Evolutionary conservation across 78 protist genomes (phyloP).

Genomic region (Corallochytrium limacisporum): DNA sequence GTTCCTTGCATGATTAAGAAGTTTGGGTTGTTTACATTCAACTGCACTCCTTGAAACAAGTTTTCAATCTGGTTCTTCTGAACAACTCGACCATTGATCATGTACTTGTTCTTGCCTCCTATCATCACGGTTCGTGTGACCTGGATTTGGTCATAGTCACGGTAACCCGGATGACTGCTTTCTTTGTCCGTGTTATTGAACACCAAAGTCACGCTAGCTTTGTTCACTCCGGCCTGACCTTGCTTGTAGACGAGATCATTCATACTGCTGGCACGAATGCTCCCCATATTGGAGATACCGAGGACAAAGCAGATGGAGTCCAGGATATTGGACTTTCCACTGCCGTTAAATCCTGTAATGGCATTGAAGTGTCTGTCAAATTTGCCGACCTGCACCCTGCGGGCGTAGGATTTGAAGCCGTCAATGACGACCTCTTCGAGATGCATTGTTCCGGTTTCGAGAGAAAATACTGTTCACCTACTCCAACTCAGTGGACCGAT

Average conservation of each 20-base stretch:
- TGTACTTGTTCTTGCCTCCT: slow-evolving; percentile 87
- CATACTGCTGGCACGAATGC: slow-evolving; percentile 56
- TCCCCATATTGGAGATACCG: slow-evolving; percentile 84
- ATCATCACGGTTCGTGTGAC: slow-evolving; percentile 81
- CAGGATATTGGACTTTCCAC: slow-evolving; percentile 96
- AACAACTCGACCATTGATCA: slow-evolving; percentile 76
- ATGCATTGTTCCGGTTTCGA: too few species aligned
- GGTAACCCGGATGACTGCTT: slow-evolving; percentile 87
- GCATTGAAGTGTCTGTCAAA: slow-evolving; percentile 96
- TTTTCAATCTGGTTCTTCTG: slow-evolving; percentile 60
- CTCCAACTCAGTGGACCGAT: too few species aligned
- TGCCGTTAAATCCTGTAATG: slow-evolving; percentile 94
- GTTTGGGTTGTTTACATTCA: slow-evolving; percentile 99
- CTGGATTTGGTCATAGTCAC: slow-evolving; percentile 58
- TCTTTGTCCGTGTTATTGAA: slow-evolving; percentile 79
- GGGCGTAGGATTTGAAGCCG: slow-evolving; percentile 98
- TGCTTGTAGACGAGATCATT: slow-evolving; percentile 91
- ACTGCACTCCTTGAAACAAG: slow-evolving; percentile 90
- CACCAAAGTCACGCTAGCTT: slow-evolving; percentile 87
- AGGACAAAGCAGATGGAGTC: slow-evolving; percentile 98
- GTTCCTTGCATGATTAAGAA: slow-evolving; percentile 99
- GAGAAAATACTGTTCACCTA: too few species aligned
- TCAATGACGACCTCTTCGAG: slow-evolving; percentile 82
- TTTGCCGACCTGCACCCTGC: slow-evolving; percentile 64
- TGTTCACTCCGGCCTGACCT: slow-evolving; percentile 95